Percentiles rank a stretch among this genome's conserved stretches.
phyloP scores from a whole-genome alignment of 495 filamentous ascomycete genomes.

The Haplographium delicatum region DNA sequence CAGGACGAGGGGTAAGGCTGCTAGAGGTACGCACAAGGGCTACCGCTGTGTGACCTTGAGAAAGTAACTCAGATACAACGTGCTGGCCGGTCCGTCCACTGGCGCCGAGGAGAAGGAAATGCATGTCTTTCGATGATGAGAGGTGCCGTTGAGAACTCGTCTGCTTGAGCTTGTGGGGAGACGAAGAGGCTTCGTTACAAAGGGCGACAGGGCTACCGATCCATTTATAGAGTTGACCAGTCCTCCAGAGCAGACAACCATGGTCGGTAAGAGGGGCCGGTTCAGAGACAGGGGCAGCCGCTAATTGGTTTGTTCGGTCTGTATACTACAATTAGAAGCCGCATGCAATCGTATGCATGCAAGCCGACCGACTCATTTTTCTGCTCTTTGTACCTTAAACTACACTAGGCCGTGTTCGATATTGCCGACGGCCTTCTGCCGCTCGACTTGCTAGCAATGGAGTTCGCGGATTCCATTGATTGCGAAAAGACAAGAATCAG shows the following conservation, averaged over 20 bases:
- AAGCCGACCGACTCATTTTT: constrained; percentile 19
- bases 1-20: constrained; percentile 25
- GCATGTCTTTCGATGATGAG: constrained; percentile 29
- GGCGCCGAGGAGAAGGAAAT: constrained; percentile 37
- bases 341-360: constrained; percentile 21
- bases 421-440: constrained; percentile 17
- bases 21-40: constrained; percentile 27
- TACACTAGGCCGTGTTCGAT: constrained; percentile 20
- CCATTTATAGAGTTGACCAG: constrained; percentile 21
- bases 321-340: constrained; percentile 28
- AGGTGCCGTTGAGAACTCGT: constrained; percentile 20
- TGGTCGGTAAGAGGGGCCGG: constrained; percentile 11
- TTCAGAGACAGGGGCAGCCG: constrained; percentile 22
- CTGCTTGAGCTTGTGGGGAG: constrained; percentile 17
- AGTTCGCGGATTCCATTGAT: constrained; percentile 24
- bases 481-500: constrained; percentile 25
- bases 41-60: constrained; percentile 27
- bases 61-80: constrained; percentile 33
- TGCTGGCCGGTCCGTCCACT: constrained; percentile 39
- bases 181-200: constrained; percentile 17
- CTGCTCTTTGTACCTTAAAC: constrained; percentile 27
- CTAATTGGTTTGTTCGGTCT: constrained; percentile 32
- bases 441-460: constrained; percentile 20
- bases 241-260: constrained; percentile 17
- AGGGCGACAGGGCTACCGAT: constrained; percentile 15